Percentiles rank a stretch among this genome's conserved stretches.
These are phyloP conservation scores for Lepidium aucheri DNA, from an alignment of 345 rosid genomes.

Conservation along the genomic window DNA sequence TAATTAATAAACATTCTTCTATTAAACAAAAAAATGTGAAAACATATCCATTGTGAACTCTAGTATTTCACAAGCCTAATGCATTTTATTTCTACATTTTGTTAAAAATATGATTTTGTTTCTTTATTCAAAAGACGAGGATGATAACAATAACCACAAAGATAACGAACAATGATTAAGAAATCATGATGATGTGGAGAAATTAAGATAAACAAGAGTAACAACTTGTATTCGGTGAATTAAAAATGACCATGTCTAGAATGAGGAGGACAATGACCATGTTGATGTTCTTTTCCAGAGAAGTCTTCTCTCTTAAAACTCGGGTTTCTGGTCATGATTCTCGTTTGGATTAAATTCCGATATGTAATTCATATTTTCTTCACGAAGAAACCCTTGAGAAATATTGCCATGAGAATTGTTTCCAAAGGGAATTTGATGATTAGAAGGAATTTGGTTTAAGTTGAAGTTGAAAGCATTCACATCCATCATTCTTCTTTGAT, in stretches of 20 bases:
- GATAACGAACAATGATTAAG: not conserved
- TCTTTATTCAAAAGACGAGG: not conserved
- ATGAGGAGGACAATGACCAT: not conserved
- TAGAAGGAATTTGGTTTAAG: too few species aligned
- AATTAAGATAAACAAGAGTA: not conserved
- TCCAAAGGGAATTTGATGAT: not conserved
- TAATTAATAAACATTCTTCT: not conserved
- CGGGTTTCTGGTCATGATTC: not conserved
- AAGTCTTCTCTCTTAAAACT: not conserved
- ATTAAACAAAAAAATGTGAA: not conserved
- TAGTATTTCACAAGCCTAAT: not conserved
- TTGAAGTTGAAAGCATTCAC: too few species aligned
- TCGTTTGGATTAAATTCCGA: not conserved
- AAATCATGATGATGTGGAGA: not conserved
- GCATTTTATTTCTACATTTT: not conserved
- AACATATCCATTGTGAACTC: not conserved
- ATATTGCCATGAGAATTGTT: not conserved
- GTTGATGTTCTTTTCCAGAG: constrained; percentile 5
- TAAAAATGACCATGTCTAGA: not conserved
- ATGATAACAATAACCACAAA: not conserved
- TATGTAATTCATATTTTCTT: not conserved
- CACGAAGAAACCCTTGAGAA: not conserved
- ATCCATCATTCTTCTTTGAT: too few species aligned
- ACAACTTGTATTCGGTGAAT: not conserved
- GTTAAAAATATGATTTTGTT: not conserved